These are phyloP conservation scores for Leucaena leucocephala DNA, from an alignment of 306 rosid genomes.

Conservation along the genomic window DNA sequence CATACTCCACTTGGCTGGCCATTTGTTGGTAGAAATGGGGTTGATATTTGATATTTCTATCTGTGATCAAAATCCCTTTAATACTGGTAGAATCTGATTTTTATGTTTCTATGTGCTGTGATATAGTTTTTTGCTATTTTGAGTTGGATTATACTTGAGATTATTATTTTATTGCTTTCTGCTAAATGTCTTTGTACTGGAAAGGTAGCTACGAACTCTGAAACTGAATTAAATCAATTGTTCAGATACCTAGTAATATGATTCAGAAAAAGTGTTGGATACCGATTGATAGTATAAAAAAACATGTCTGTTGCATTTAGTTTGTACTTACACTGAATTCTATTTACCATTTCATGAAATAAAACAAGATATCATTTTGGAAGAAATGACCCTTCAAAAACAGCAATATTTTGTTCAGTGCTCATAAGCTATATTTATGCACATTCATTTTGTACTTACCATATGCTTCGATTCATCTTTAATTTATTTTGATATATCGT, in stretches of 20 bases:
- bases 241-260: no score
- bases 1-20: background rate
- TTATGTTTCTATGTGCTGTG: background rate
- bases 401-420: background rate
- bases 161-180: conserved; percentile 19
- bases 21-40: background rate
- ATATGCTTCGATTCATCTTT: background rate
- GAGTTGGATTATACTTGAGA: background rate
- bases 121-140: background rate
- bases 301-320: background rate
- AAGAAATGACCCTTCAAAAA: background rate
- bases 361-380: no score
- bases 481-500: background rate
- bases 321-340: background rate
- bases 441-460: background rate
- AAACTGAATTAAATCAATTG: no score
- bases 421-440: background rate
- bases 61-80: background rate
- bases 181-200: background rate
- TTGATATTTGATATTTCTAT: background rate
- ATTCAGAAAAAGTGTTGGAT: no score
- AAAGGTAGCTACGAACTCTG: no score
- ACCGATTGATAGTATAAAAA: background rate
- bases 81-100: background rate
- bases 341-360: no score